phyloP scores from a whole-genome alignment of 768 basidiomycete genomes.

The Daedaleopsis sinensis region DNA sequence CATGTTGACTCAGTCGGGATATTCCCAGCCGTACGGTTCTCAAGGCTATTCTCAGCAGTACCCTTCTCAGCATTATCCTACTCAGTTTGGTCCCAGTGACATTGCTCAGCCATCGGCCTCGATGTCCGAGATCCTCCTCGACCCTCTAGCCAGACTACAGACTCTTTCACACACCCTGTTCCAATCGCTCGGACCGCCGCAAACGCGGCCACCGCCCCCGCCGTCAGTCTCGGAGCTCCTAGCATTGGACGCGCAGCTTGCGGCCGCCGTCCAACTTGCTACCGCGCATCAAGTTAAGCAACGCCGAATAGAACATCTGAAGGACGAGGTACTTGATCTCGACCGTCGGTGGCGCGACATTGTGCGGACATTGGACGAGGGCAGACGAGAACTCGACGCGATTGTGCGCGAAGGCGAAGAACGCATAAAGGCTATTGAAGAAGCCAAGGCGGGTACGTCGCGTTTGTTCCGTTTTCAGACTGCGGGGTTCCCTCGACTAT shows the following conservation, averaged over 20 bases:
- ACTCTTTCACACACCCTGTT: conserved; percentile 70
- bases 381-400: conserved; percentile 68
- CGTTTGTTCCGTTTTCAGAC: not conserved
- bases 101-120: conserved; percentile 32
- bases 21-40: no score
- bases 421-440: conserved; percentile 66
- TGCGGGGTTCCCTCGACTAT: not conserved
- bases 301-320: conserved; percentile 69
- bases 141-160: conserved; percentile 64
- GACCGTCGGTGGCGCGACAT: conserved; percentile 71
- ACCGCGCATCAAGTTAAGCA: conserved; percentile 78
- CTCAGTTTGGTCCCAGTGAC: not conserved
- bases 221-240: conserved; percentile 62
- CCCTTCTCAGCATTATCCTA: not conserved
- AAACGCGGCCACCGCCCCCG: conserved; percentile 62
- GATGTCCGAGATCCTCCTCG: conserved; percentile 65
- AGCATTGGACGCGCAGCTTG: conserved; percentile 64
- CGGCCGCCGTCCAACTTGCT: conserved; percentile 63
- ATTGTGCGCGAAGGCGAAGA: conserved; percentile 78
- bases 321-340: conserved; percentile 68
- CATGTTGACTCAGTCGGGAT: not conserved
- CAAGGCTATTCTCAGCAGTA: not conserved
- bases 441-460: conserved; percentile 67
- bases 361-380: conserved; percentile 64
- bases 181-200: conserved; percentile 69